phyloP scores from a whole-genome alignment of 1,139 yeast genomes.

The Hanseniaspora uvarum region DNA sequence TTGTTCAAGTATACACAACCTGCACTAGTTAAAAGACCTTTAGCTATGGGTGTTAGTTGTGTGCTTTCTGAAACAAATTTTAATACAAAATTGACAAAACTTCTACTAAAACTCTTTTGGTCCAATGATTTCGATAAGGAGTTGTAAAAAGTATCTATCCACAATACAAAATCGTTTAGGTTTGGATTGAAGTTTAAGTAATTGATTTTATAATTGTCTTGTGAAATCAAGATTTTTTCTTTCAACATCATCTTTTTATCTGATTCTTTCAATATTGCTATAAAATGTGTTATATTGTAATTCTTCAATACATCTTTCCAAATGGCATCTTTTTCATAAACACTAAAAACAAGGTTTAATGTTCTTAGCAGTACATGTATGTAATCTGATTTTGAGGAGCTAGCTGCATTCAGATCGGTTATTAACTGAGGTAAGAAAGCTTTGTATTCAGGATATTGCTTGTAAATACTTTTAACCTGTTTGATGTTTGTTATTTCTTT shows the following conservation, averaged over 20 bases:
- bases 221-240: constrained; percentile 24
- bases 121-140: constrained; percentile 29
- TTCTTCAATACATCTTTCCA: constrained; percentile 46
- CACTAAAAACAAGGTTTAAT: constrained; percentile 36
- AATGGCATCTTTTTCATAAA: constrained; percentile 34
- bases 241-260: constrained; percentile 25
- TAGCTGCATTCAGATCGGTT: constrained; percentile 12
- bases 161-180: constrained; percentile 30
- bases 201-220: constrained; percentile 27
- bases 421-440: constrained; percentile 9
- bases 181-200: constrained; percentile 27
- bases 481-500: constrained; percentile 31
- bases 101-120: constrained; percentile 30
- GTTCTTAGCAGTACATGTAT: constrained; percentile 46
- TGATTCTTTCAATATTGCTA: constrained; percentile 40
- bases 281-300: constrained; percentile 41
- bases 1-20: constrained; percentile 29
- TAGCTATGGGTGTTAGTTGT: constrained; percentile 26
- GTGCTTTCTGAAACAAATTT: constrained; percentile 27
- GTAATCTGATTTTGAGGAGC: constrained; percentile 39
- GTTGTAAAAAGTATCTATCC: constrained; percentile 31
- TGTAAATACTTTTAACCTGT: constrained; percentile 2
- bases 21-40: constrained; percentile 30
- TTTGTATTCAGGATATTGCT: constrained; percentile 11
- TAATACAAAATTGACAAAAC: constrained; percentile 24